These are phyloP conservation scores for Aurantiochytrium sp. DNA, from an alignment of 108 stramenopile species.

Conservation along the genomic window DNA sequence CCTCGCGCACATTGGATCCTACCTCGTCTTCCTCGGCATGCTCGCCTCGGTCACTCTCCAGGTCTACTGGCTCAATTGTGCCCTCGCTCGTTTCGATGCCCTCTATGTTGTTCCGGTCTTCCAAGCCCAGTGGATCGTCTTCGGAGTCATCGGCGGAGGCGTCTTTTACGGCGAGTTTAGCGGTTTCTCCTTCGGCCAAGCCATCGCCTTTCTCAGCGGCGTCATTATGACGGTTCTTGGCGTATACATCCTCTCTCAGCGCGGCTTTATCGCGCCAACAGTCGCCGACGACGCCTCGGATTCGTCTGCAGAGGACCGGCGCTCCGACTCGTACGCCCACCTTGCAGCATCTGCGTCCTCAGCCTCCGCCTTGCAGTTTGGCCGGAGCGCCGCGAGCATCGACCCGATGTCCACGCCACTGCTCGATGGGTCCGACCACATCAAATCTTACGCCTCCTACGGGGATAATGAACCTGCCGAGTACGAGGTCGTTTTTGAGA, in stretches of 20 bases:
- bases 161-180: conserved; percentile 27
- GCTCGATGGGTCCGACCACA: background rate
- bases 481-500: background rate
- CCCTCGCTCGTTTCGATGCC: conserved; percentile 5
- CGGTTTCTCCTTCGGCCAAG: background rate
- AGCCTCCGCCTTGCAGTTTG: background rate
- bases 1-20: background rate
- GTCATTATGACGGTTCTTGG: background rate
- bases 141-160: conserved; percentile 9
- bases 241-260: conserved; percentile 22
- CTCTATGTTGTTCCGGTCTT: conserved; percentile 35
- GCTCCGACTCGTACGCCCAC: background rate
- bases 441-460: background rate
- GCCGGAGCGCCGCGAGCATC: background rate
- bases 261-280: background rate
- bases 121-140: conserved; percentile 29
- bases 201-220: background rate
- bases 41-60: background rate
- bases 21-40: background rate
- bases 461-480: background rate
- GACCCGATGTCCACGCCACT: background rate
- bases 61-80: background rate
- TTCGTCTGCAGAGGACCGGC: background rate
- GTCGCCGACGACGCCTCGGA: too few relatives aligned
- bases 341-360: background rate